Base-by-base conservation (phyloP, 78 protist genomes). In the Dictyostelium capitatum region DNA sequence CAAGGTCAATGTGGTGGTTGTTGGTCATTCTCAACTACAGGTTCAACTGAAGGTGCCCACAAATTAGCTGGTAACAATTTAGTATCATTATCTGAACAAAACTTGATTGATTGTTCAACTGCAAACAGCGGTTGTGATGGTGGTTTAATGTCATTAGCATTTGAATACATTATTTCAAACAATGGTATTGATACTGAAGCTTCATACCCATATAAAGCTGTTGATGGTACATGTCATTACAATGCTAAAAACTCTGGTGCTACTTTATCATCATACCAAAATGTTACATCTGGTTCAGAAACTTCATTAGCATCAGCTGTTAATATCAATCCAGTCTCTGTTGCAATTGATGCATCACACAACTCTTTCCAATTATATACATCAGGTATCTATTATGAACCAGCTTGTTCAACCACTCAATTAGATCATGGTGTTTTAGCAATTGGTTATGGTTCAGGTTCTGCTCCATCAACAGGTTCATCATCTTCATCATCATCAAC, bases 341-440 rank as follows among this genome's bases (percentile, higher is more conserved):
- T 97, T 9, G 98, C 98, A 53, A 97, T 97, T 77, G 97, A 97
- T 83, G 98, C 98, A 12, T 89, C 90, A 73, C 95, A 83, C 53
- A 28, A 64, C 70, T 64, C 96, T 15, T 97, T 97, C 97, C 97
- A 96, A 91, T 90, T 95, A 67, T 97, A 97, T 87, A 14, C 65
- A 51, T 75, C 93, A 1, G 98, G 98, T 79, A 95, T 97, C 89
- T 74, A 89, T 72, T 41, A 81, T 82, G 94, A 89, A 48, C 82
- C 96, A 54, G 46, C 43, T 8, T 95, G 96, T 57, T 89, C 96
- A n/a, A 15, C 81, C 54, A 91, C 97, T 41, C 56, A 20, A 53
- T 90, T 97, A 20, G 98, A 96, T 74, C 98, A 97, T 73, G 98
- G 97, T 32, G 99, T 98, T 20, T 78, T 96, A 48, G 96, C 91